Conservation (phyloP, 2,329 filamentous ascomycete genomes). For the Ophiostoma perfectum region DNA sequence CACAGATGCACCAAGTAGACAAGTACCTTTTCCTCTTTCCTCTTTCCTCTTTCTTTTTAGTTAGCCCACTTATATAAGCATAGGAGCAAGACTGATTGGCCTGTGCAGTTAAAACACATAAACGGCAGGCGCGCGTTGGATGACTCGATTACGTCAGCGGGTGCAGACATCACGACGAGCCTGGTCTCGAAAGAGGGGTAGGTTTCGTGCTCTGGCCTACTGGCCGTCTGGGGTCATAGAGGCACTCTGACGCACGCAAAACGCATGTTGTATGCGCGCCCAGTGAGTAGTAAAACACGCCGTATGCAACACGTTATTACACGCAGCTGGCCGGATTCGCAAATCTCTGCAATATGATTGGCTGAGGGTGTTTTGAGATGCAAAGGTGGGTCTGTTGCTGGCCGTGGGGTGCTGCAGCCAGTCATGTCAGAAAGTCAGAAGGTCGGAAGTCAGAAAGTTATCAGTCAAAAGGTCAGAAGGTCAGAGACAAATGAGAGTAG, state of each 20-base stretch:
- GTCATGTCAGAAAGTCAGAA: background rate
- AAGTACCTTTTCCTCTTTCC: background rate
- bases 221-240: background rate
- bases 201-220: background rate
- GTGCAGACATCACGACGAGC: background rate
- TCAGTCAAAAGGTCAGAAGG: background rate
- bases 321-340: background rate
- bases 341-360: conserved; percentile 5
- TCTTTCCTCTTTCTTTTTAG: too few relatives aligned
- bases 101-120: background rate
- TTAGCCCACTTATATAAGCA: background rate
- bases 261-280: background rate
- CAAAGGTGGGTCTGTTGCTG: background rate
- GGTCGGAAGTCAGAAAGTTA: background rate
- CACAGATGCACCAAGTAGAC: conserved; percentile 8
- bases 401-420: background rate
- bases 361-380: background rate
- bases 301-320: background rate
- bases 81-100: background rate
- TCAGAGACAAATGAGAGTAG: background rate
- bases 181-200: background rate
- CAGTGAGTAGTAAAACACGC: background rate
- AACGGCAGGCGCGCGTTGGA: background rate
- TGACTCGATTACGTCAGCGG: background rate
- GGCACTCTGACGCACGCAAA: background rate